Evolutionary conservation across 768 basidiomycete species (phyloP).

Genomic region (Rhodotorula paludigena): DNA sequence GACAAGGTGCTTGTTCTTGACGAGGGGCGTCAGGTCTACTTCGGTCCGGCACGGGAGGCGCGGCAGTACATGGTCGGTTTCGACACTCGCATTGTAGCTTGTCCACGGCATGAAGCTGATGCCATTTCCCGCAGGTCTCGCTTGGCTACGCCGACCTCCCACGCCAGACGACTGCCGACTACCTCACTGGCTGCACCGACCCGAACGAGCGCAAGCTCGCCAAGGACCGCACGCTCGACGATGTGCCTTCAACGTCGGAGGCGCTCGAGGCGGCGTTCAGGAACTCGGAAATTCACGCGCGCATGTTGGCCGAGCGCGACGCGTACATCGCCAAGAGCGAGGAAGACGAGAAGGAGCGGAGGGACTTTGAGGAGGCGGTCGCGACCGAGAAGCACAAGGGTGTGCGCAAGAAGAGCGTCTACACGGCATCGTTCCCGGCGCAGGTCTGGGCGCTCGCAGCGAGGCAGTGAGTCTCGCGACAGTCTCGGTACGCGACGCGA

Average conservation of each 20-base stretch:
- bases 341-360: slow-evolving; percentile 54
- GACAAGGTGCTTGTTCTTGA: slow-evolving; percentile 78
- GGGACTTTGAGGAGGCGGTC: slow-evolving; percentile 71
- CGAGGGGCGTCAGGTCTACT: slow-evolving; percentile 70
- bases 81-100: neutral
- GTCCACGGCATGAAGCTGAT: neutral
- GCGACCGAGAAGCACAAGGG: slow-evolving; percentile 70
- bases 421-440: slow-evolving; percentile 69
- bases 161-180: slow-evolving; percentile 50
- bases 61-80: slow-evolving; percentile 57
- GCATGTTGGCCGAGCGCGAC: slow-evolving; percentile 53
- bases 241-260: slow-evolving; percentile 65
- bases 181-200: slow-evolving; percentile 57
- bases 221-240: slow-evolving; percentile 56
- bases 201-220: slow-evolving; percentile 77
- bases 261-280: slow-evolving; percentile 63
- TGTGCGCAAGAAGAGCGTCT: slow-evolving; percentile 66
- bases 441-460: slow-evolving; percentile 67
- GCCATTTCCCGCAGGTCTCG: slow-evolving; percentile 52
- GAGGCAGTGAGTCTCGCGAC: slow-evolving; percentile 54
- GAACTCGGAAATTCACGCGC: slow-evolving; percentile 52
- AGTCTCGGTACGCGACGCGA: neutral
- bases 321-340: slow-evolving; percentile 61
- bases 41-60: slow-evolving; percentile 60
- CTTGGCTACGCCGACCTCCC: slow-evolving; percentile 49